phyloP scores from a whole-genome alignment of 2,329 filamentous ascomycete genomes.

The Ceratocystis smalleyi region DNA sequence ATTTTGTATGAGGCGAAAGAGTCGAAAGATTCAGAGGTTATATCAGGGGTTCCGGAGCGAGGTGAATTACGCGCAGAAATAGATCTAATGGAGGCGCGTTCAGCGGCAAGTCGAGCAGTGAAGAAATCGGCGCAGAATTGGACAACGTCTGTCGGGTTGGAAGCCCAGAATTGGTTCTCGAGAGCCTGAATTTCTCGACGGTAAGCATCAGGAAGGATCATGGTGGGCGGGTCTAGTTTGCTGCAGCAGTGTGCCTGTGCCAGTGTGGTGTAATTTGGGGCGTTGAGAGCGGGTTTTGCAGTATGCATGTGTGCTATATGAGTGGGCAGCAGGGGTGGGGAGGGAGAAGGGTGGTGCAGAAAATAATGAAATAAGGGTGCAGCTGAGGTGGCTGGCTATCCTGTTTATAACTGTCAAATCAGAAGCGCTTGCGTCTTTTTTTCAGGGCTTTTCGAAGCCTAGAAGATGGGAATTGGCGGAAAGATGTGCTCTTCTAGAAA shows the following conservation, averaged over 20 bases:
- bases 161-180: slow-evolving; percentile 43
- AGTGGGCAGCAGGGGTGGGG: slow-evolving; percentile 1
- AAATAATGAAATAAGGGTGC: slow-evolving; percentile 5
- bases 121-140: slow-evolving; percentile 60
- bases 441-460: neutral
- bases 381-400: slow-evolving; percentile 2
- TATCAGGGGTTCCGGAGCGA: slow-evolving; percentile 15
- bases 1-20: slow-evolving; percentile 15
- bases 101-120: slow-evolving; percentile 46
- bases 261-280: slow-evolving; percentile 7
- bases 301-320: slow-evolving; percentile 4
- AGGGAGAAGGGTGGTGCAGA: neutral
- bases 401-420: neutral
- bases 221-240: slow-evolving; percentile 18
- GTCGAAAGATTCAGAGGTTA: slow-evolving; percentile 12
- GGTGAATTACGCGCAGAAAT: slow-evolving; percentile 15
- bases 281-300: neutral
- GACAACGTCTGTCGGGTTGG: slow-evolving; percentile 46
- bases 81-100: slow-evolving; percentile 31
- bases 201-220: slow-evolving; percentile 40
- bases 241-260: slow-evolving; percentile 3
- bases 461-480: neutral
- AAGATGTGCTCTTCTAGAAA: slow-evolving; percentile 8
- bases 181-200: slow-evolving; percentile 47
- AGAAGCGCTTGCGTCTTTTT: slow-evolving; percentile 5